Conservation (phyloP, 306 rosid species). For the Quercus robur region DNA sequence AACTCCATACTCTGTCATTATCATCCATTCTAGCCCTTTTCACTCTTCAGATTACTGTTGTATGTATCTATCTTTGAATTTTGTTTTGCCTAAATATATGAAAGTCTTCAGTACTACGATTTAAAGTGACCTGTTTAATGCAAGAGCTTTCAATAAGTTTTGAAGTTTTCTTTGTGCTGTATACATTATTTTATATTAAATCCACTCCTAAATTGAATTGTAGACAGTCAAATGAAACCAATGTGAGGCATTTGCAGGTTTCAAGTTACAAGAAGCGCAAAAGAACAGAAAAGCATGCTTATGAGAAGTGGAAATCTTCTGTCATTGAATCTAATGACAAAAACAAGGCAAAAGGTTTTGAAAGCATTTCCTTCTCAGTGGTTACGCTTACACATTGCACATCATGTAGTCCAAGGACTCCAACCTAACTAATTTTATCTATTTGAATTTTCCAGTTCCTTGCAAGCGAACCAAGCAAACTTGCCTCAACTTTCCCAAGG, state of each 20-base stretch:
- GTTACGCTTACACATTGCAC: neutral
- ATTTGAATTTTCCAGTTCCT: constrained; percentile 32
- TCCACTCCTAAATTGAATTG: neutral
- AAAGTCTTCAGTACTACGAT: neutral
- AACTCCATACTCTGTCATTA: too few species aligned
- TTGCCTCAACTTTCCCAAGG: constrained; percentile 47
- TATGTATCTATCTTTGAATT: neutral
- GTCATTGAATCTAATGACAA: constrained; percentile 59
- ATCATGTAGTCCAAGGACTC: neutral
- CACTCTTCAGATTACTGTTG: neutral
- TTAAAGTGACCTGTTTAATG: neutral
- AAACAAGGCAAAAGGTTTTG: constrained; percentile 54
- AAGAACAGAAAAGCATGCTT: constrained; percentile 44
- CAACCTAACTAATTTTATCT: neutral
- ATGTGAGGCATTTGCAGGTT: constrained; percentile 40
- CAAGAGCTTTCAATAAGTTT: too few species aligned
- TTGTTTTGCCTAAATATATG: neutral
- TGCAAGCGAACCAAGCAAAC: constrained; percentile 58
- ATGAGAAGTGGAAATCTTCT: constrained; percentile 68
- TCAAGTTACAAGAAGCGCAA: constrained; percentile 65
- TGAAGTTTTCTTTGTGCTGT: neutral
- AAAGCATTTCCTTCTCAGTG: constrained; percentile 1
- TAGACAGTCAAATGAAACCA: neutral
- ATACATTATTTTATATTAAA: neutral
- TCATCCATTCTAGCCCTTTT: neutral